phyloP scores from a whole-genome alignment of 83 land plant species.

The Thuja plicata region DNA sequence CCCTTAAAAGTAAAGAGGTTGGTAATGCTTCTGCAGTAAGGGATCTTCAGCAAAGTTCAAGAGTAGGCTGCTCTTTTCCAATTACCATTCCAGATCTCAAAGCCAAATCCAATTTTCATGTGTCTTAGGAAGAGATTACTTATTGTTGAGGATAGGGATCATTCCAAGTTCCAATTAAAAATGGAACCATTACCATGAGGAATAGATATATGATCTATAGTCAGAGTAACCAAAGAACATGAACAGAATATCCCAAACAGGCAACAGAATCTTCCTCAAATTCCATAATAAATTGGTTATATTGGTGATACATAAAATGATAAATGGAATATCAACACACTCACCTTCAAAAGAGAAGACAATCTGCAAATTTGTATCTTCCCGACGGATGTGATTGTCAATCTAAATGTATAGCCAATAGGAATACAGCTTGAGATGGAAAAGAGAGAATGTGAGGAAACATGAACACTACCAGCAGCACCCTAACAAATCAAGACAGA shows the following conservation, averaged over 20 bases:
- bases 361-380: background rate
- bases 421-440: background rate
- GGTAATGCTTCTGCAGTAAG: background rate
- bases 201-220: background rate
- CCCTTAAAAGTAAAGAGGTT: background rate
- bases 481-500: background rate
- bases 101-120: background rate
- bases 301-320: background rate
- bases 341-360: background rate
- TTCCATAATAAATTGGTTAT: background rate
- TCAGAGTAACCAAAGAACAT: background rate
- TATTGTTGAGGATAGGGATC: background rate
- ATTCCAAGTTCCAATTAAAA: background rate
- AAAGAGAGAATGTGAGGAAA: background rate
- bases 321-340: background rate
- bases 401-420: background rate
- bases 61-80: background rate
- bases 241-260: background rate
- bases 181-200: background rate
- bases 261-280: background rate
- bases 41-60: background rate
- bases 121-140: background rate
- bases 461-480: background rate
- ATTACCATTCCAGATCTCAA: background rate
- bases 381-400: background rate